Percentiles rank a stretch among this genome's conserved stretches.
Conservation (phyloP, 1,284 basidiomycete species). For the Leccinum holopus region DNA sequence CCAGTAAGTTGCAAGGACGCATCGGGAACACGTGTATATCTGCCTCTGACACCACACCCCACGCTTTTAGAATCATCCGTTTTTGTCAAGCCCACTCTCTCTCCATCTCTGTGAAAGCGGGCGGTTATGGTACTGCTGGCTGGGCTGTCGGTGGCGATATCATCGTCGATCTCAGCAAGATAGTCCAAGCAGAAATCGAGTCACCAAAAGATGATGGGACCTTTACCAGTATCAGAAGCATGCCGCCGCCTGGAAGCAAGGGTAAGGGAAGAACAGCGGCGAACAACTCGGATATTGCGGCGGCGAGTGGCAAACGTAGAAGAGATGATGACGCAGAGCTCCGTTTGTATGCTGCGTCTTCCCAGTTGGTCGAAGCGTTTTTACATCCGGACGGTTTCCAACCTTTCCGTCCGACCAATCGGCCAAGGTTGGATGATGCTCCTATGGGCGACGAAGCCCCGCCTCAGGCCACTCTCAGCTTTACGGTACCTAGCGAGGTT, state of each 20-base stretch:
- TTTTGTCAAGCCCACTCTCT: slow-evolving; percentile 70
- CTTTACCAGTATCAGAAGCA: slow-evolving; percentile 58
- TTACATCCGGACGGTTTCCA: slow-evolving; percentile 42
- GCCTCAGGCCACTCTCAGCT: slow-evolving; percentile 9
- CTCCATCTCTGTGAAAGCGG: slow-evolving; percentile 83
- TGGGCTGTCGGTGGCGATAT: slow-evolving; percentile 85
- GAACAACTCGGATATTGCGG: slow-evolving; percentile 6
- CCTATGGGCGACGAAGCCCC: slow-evolving; percentile 3
- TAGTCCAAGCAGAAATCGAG: slow-evolving; percentile 68
- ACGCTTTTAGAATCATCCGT: slow-evolving; percentile 51
- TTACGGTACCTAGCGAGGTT: background rate
- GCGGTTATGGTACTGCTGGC: slow-evolving; percentile 86
- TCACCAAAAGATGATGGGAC: slow-evolving; percentile 51
- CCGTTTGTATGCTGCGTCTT: slow-evolving; percentile 55
- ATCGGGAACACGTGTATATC: slow-evolving; percentile 12
- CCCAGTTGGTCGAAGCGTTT: slow-evolving; percentile 53
- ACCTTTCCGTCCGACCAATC: slow-evolving; percentile 37
- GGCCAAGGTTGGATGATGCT: slow-evolving; percentile 41
- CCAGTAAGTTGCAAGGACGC: slow-evolving; percentile 45
- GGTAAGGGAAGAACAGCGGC: slow-evolving; percentile 44
- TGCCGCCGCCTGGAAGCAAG: slow-evolving; percentile 49
- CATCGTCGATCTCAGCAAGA: slow-evolving; percentile 72
- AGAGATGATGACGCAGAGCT: slow-evolving; percentile 53
- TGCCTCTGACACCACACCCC: slow-evolving; percentile 14
- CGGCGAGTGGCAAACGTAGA: slow-evolving; percentile 48